Conservation (phyloP, 495 filamentous ascomycete genomes). For the Schizothecium vesticola region DNA sequence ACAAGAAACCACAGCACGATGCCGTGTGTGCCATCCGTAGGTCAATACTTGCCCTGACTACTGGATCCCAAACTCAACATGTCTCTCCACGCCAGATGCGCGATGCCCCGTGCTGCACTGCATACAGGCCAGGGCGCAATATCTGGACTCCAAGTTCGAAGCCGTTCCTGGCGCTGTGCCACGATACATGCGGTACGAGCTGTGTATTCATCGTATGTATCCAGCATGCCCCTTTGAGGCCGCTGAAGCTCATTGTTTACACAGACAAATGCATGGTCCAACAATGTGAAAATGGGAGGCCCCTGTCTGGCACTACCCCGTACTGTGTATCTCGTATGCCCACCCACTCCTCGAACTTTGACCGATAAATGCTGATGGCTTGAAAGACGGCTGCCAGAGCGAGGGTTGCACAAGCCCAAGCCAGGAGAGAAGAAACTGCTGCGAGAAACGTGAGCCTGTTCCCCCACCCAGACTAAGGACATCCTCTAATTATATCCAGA, state of each 20-base stretch:
- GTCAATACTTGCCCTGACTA: neutral
- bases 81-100: slow-evolving; percentile 13
- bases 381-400: slow-evolving; percentile 20
- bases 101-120: slow-evolving; percentile 22
- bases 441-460: slow-evolving; percentile 17
- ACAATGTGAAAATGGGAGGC: slow-evolving; percentile 13
- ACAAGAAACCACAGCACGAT: slow-evolving; percentile 24
- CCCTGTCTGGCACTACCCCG: neutral
- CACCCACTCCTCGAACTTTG: neutral
- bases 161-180: slow-evolving; percentile 11
- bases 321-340: slow-evolving; percentile 19
- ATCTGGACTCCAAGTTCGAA: slow-evolving; percentile 21
- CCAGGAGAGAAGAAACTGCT: slow-evolving; percentile 21
- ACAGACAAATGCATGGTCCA: slow-evolving; percentile 25
- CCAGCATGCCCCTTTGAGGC: neutral
- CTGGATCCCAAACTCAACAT: neutral
- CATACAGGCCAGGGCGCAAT: slow-evolving; percentile 21
- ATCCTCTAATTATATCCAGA: slow-evolving; percentile 4
- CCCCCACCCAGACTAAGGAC: neutral
- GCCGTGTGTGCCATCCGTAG: slow-evolving; percentile 23
- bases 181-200: slow-evolving; percentile 19
- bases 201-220: slow-evolving; percentile 26
- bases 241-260: neutral
- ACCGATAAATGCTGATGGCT: neutral
- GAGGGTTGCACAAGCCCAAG: slow-evolving; percentile 19